Evolutionary conservation across 140 eudicot genomes (phyloP).

Genomic region (Stevia rebaudiana): DNA sequence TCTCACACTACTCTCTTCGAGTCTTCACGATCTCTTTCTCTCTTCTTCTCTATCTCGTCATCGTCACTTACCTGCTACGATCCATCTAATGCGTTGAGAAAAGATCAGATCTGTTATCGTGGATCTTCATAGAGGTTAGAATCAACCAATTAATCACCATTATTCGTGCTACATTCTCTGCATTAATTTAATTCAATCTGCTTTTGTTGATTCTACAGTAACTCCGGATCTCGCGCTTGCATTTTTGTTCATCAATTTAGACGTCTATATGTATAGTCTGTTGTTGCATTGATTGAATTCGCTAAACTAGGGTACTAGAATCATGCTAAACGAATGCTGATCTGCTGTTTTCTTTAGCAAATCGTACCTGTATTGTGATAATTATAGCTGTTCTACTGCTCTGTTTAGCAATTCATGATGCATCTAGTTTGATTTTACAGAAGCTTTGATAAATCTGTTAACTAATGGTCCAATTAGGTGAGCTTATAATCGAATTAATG

Average conservation of each 20-base stretch:
- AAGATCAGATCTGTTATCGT: constrained; percentile 21
- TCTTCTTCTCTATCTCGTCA: constrained; percentile 9
- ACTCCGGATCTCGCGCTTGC: constrained; percentile 5
- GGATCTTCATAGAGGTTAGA: constrained; percentile 17
- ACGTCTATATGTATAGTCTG: neutral
- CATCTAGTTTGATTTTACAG: constrained; percentile 13
- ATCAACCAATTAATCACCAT: neutral
- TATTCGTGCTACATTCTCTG: constrained; percentile 15
- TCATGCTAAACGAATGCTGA: neutral
- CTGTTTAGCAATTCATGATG: constrained; percentile 1
- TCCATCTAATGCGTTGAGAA: constrained; percentile 26
- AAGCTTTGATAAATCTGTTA: neutral
- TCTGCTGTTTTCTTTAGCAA: neutral
- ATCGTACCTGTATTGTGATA: neutral
- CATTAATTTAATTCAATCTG: neutral
- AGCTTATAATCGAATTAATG: neutral
- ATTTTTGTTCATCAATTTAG: neutral
- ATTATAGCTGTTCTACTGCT: constrained; percentile 19
- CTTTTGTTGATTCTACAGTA: neutral
- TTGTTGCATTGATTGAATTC: neutral
- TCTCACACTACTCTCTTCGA: neutral
- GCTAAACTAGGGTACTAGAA: neutral
- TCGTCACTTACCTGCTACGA: constrained; percentile 26
- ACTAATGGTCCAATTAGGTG: constrained; percentile 2
- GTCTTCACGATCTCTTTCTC: neutral